Evolutionary conservation across 768 basidiomycete genomes (phyloP).

Genomic region (Udeniomyces megalosporus): DNA sequence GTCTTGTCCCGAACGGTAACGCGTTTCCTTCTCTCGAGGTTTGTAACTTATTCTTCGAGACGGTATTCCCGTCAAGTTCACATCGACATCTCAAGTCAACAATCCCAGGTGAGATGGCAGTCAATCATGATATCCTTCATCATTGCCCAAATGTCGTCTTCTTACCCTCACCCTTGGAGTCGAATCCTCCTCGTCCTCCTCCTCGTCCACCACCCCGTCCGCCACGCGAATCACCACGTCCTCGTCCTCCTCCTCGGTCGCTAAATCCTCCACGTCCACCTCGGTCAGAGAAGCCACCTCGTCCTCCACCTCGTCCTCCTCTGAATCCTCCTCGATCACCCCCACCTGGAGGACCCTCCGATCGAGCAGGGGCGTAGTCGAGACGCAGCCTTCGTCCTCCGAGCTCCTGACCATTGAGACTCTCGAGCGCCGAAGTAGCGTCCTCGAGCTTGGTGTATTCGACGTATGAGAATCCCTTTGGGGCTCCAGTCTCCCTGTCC

Average conservation of each 20-base stretch:
- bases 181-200: constrained; percentile 25
- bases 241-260: constrained; percentile 19
- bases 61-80: neutral
- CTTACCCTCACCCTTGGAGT: constrained; percentile 41
- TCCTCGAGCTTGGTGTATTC: constrained; percentile 67
- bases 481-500: constrained; percentile 71
- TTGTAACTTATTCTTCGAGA: neutral
- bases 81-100: neutral
- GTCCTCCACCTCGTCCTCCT: constrained; percentile 21
- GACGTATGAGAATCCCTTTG: constrained; percentile 94
- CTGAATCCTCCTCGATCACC: constrained; percentile 41
- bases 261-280: constrained; percentile 24
- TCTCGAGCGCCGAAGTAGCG: constrained; percentile 61
- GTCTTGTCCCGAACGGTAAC: neutral
- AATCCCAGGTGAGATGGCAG: neutral
- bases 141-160: constrained; percentile 27
- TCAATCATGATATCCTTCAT: neutral
- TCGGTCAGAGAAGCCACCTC: constrained; percentile 27
- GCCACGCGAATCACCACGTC: constrained; percentile 13
- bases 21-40: too few species aligned
- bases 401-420: constrained; percentile 52
- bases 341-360: constrained; percentile 16
- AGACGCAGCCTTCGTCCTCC: constrained; percentile 65
- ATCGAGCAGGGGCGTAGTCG: constrained; percentile 25
- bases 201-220: constrained; percentile 24